phyloP scores from a whole-genome alignment of 2,329 filamentous ascomycete genomes.

The Cladophialophora chaetospira region DNA sequence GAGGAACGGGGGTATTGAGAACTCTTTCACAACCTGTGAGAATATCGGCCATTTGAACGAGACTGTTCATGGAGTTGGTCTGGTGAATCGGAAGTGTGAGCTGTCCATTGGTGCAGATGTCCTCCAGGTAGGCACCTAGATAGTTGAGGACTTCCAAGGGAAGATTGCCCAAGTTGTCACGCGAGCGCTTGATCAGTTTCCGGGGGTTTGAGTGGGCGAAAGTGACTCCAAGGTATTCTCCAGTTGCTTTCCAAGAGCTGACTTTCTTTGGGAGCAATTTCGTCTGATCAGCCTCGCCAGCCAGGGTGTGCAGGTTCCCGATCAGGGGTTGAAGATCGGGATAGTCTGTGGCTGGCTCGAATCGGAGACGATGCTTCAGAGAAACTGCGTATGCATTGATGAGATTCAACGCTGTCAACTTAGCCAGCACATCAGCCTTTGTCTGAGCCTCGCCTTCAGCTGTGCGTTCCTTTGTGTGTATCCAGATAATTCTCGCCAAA shows the following conservation, averaged over 20 bases:
- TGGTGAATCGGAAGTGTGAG: conserved; percentile 42
- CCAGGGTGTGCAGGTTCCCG: conserved; percentile 73
- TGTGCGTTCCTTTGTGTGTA: conserved; percentile 67
- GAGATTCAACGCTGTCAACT: conserved; percentile 74
- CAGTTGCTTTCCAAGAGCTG: conserved; percentile 63
- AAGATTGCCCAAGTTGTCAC: conserved; percentile 76
- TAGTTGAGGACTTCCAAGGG: conserved; percentile 79
- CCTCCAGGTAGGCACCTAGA: conserved; percentile 67
- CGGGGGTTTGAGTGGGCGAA: conserved; percentile 78
- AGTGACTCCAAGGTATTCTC: conserved; percentile 73
- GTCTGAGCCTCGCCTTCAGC: conserved; percentile 47
- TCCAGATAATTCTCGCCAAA: conserved; percentile 74
- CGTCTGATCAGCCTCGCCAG: conserved; percentile 56
- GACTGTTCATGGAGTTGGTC: conserved; percentile 53
- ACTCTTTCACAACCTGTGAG: conserved; percentile 74
- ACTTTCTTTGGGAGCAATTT: conserved; percentile 44
- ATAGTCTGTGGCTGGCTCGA: conserved; percentile 78
- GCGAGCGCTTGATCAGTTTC: conserved; percentile 72
- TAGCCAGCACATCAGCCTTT: conserved; percentile 69
- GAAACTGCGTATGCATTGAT: conserved; percentile 75
- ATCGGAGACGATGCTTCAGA: conserved; percentile 79
- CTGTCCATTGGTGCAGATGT: conserved; percentile 50
- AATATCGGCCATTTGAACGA: conserved; percentile 70
- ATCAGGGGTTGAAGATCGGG: conserved; percentile 71
- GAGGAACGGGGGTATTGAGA: conserved; percentile 76